Percentiles rank a stretch among this genome's conserved stretches.
These are phyloP conservation scores for Dacryopinax spathularia DNA, from an alignment of 768 basidiomycete genomes.

Conservation along the genomic window DNA sequence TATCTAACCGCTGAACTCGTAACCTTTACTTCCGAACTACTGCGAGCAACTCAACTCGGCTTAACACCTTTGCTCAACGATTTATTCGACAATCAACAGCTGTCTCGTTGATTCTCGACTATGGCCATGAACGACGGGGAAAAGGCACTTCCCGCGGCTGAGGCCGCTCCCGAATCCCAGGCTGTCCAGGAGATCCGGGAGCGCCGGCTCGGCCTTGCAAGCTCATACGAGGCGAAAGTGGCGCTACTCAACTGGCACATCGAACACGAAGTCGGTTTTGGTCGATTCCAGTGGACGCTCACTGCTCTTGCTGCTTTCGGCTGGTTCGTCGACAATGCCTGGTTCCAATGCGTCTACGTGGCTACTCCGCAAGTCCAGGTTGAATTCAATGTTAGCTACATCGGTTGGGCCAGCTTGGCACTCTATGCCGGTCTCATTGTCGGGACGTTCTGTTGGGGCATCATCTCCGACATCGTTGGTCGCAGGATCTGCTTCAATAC, in stretches of 20 bases:
- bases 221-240: background rate
- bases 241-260: constrained; percentile 2
- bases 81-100: no score
- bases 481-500: constrained; percentile 39
- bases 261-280: background rate
- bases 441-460: constrained; percentile 35
- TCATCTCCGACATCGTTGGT: background rate
- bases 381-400: constrained; percentile 30
- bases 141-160: background rate
- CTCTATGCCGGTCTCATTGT: constrained; percentile 36
- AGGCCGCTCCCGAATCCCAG: background rate
- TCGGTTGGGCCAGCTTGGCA: constrained; percentile 35
- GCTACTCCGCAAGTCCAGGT: constrained; percentile 32
- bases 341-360: constrained; percentile 36
- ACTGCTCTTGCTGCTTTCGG: background rate
- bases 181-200: background rate
- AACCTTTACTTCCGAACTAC: no score
- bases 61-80: no score
- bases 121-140: background rate
- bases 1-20: no score
- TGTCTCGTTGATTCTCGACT: no score
- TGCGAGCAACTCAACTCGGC: no score
- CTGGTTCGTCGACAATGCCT: constrained; percentile 19
- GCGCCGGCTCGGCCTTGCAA: background rate
- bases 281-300: background rate